Evolutionary conservation across 1,139 yeast genomes (phyloP).

Genomic region (Candida tropicalis): DNA sequence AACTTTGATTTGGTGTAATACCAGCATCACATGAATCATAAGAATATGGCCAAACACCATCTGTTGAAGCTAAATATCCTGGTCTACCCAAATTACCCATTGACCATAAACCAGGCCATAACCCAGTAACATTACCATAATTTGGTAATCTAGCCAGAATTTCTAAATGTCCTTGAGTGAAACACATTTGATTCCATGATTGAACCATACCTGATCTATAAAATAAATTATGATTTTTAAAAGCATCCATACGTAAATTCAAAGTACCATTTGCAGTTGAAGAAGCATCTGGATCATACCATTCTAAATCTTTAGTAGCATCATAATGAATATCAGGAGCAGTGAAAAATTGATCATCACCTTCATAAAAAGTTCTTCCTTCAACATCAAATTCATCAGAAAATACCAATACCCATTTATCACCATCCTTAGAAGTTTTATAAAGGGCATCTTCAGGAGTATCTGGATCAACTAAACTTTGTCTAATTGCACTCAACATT

Average conservation of each 20-base stretch:
- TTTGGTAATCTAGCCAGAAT: conserved; percentile 74
- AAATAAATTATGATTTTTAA: conserved; percentile 65
- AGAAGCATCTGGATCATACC: conserved; percentile 86
- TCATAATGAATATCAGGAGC: conserved; percentile 77
- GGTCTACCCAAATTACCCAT: conserved; percentile 87
- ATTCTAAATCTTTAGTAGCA: conserved; percentile 81
- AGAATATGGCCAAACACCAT: conserved; percentile 91
- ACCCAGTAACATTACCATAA: conserved; percentile 66
- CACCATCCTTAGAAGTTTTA: conserved; percentile 53
- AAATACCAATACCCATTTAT: conserved; percentile 70
- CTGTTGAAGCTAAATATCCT: conserved; percentile 76
- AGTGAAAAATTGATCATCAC: conserved; percentile 83
- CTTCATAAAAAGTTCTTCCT: conserved; percentile 81
- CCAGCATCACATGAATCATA: conserved; percentile 85
- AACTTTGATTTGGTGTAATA: conserved; percentile 82
- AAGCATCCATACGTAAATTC: conserved; percentile 71
- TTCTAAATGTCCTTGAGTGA: conserved; percentile 74
- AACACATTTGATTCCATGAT: conserved; percentile 81
- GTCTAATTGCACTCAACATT: conserved; percentile 60
- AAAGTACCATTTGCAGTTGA: conserved; percentile 70
- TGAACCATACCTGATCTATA: conserved; percentile 88
- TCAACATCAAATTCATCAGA: conserved; percentile 83
- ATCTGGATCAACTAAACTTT: conserved; percentile 71
- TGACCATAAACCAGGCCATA: conserved; percentile 94
- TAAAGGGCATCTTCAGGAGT: conserved; percentile 63